phyloP scores from a whole-genome alignment of 345 rosid genomes.

The Camelina sativa region DNA sequence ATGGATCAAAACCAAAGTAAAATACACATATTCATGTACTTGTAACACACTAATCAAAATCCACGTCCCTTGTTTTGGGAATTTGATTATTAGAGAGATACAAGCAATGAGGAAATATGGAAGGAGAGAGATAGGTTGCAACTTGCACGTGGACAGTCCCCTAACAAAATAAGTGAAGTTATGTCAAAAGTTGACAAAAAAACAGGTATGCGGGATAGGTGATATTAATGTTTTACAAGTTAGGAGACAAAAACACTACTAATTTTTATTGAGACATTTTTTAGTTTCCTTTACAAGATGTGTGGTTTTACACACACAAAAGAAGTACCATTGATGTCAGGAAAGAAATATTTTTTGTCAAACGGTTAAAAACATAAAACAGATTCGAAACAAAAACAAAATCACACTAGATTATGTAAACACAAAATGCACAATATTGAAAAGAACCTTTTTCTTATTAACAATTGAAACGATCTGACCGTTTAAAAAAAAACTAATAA shows the following conservation, averaged over 20 bases:
- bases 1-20: too few species aligned
- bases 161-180: slow-evolving; percentile 28
- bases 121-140: not conserved
- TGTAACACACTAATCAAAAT: too few species aligned
- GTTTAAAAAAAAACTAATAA: too few species aligned
- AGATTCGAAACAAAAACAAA: too few species aligned
- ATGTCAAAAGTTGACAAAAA: slow-evolving; percentile 1
- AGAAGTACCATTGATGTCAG: too few species aligned
- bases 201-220: not conserved
- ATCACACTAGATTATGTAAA: too few species aligned
- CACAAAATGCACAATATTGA: too few species aligned
- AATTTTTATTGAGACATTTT: not conserved
- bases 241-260: not conserved
- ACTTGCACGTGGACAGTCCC: slow-evolving; percentile 22
- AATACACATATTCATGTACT: too few species aligned
- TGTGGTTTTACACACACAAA: not conserved
- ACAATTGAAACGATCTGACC: too few species aligned
- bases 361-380: too few species aligned
- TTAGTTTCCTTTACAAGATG: not conserved
- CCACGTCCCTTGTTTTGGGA: not conserved
- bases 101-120: not conserved
- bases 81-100: not conserved
- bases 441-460: too few species aligned
- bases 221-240: slow-evolving; percentile 20
- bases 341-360: too few species aligned